These are phyloP conservation scores for Arctostaphylos glauca DNA, from an alignment of 148 eudicot species.

Conservation along the genomic window DNA sequence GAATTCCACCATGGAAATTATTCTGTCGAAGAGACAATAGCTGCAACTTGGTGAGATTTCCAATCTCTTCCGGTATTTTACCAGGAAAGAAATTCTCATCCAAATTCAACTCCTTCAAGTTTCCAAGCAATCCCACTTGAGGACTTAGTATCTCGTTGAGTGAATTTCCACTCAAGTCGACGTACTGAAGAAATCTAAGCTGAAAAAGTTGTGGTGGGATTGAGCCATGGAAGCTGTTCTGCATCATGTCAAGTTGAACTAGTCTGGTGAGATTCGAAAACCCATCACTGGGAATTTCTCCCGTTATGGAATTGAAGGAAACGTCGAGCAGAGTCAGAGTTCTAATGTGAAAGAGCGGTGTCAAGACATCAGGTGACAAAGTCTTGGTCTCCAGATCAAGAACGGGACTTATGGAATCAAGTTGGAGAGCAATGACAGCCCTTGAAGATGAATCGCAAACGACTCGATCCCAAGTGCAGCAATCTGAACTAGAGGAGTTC, in stretches of 20 bases:
- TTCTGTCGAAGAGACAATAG: constrained; percentile 35
- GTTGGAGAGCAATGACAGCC: constrained; percentile 31
- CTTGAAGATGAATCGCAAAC: constrained; percentile 24
- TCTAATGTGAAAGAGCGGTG: constrained; percentile 35
- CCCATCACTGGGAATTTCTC: constrained; percentile 34
- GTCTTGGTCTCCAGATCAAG: background rate
- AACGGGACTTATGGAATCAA: constrained; percentile 25
- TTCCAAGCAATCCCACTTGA: constrained; percentile 28
- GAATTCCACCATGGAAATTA: constrained; percentile 36
- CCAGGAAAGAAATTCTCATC: constrained; percentile 42
- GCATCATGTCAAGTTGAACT: constrained; percentile 40
- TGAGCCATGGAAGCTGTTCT: constrained; percentile 39
- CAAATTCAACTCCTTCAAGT: constrained; percentile 31
- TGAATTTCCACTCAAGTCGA: constrained; percentile 43
- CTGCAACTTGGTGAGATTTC: constrained; percentile 35
- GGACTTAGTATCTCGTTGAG: constrained; percentile 33
- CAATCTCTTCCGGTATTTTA: constrained; percentile 38
- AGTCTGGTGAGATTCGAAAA: constrained; percentile 42
- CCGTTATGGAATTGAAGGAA: constrained; percentile 34
- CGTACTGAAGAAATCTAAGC: constrained; percentile 33
- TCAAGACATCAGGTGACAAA: constrained; percentile 21
- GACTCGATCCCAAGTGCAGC: constrained; percentile 48
- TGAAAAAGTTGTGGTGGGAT: constrained; percentile 35
- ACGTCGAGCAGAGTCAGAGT: constrained; percentile 37
- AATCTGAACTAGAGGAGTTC: constrained; percentile 29